Conservation (phyloP, 768 basidiomycete genomes). For the Leccinum incarnatum region DNA sequence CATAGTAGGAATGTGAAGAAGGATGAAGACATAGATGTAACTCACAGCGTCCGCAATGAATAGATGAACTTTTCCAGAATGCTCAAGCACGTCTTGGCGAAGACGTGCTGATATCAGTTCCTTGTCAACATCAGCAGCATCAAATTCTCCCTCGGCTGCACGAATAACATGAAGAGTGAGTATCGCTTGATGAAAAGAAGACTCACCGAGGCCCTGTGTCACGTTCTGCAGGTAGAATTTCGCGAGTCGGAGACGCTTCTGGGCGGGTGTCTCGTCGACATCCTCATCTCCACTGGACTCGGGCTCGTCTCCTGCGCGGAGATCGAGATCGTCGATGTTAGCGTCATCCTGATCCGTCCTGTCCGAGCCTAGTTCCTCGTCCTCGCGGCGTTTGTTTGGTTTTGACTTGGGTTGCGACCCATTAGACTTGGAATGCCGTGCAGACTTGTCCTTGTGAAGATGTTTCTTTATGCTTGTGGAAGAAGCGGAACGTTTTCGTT, state of each 20-base stretch:
- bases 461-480: constrained; percentile 30
- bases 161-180: not conserved
- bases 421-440: constrained; percentile 24
- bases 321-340: constrained; percentile 71
- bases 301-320: constrained; percentile 55
- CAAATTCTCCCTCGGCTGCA: constrained; percentile 80
- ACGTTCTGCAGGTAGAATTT: constrained; percentile 87
- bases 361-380: constrained; percentile 72
- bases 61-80: constrained; percentile 83
- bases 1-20: not conserved
- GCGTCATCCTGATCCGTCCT: constrained; percentile 51
- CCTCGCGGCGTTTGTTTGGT: constrained; percentile 26
- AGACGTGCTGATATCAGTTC: constrained; percentile 89
- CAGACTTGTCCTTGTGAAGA: constrained; percentile 5
- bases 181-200: not conserved
- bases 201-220: constrained; percentile 68
- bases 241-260: constrained; percentile 88
- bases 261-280: constrained; percentile 84
- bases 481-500: constrained; percentile 53
- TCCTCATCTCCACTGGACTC: constrained; percentile 79
- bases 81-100: constrained; percentile 88
- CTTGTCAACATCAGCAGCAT: constrained; percentile 93
- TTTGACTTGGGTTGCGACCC: constrained; percentile 15
- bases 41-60: constrained; percentile 74
- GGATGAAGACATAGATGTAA: constrained; percentile 6